phyloP scores from a whole-genome alignment of 768 basidiomycete genomes.

The Leucosporidium scottii region DNA sequence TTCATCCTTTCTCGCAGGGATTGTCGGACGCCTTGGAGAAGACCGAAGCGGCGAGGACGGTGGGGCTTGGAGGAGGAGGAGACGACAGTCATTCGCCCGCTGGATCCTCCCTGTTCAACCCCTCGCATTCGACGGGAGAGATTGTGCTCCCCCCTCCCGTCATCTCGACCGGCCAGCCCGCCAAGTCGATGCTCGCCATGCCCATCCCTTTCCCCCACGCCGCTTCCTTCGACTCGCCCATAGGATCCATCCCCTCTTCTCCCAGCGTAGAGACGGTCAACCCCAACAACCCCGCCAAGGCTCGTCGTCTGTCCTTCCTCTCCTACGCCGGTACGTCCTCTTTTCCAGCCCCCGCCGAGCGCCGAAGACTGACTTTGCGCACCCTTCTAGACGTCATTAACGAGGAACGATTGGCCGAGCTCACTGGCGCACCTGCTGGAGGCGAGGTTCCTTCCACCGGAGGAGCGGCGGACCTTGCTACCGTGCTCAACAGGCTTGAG shows the following conservation, averaged over 20 bases:
- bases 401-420: slow-evolving; percentile 31
- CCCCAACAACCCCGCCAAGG: no score
- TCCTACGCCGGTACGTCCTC: neutral
- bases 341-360: neutral
- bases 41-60: neutral
- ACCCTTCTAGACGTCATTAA: slow-evolving; percentile 27
- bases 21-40: neutral
- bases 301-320: no score
- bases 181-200: neutral
- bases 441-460: neutral
- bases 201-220: slow-evolving; percentile 9
- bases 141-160: slow-evolving; percentile 2
- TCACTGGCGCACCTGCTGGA: slow-evolving; percentile 17
- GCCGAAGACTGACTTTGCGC: slow-evolving; percentile 16
- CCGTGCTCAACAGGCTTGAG: neutral
- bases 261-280: no score
- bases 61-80: neutral
- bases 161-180: neutral
- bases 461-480: neutral
- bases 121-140: neutral
- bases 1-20: neutral
- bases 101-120: neutral
- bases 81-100: neutral
- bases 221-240: neutral
- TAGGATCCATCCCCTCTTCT: neutral